phyloP scores from a whole-genome alignment of 495 filamentous ascomycete species.

The Symbiotaphrina buchneri region DNA sequence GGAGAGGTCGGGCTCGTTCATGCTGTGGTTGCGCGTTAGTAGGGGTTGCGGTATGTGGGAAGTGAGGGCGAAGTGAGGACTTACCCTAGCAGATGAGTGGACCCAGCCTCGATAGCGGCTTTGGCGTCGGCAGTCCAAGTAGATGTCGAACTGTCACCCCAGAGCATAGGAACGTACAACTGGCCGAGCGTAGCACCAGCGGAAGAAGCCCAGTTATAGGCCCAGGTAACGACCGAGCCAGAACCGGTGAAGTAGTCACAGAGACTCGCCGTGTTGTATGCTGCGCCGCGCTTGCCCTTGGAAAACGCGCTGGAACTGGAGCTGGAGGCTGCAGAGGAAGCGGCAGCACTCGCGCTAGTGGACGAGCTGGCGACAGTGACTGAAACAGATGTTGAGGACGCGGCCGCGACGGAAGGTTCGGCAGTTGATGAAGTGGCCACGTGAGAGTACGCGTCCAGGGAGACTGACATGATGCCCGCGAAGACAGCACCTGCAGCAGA shows the following conservation, averaged over 20 bases:
- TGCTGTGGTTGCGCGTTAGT: conserved; percentile 10
- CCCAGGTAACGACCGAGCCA: conserved; percentile 32
- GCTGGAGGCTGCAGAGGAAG: too few relatives aligned
- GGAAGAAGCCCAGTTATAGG: conserved; percentile 57
- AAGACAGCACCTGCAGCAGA: too few relatives aligned
- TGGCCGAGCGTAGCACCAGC: conserved; percentile 14
- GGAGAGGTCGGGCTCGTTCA: conserved; percentile 70
- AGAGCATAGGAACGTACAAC: conserved; percentile 57
- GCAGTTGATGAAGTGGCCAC: too few relatives aligned
- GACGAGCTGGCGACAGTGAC: too few relatives aligned
- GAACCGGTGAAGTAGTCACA: conserved; percentile 22
- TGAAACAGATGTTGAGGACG: too few relatives aligned
- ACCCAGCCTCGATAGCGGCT: conserved; percentile 31
- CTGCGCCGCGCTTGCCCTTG: conserved; percentile 51
- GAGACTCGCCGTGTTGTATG: conserved; percentile 47
- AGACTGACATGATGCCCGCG: too few relatives aligned
- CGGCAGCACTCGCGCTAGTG: too few relatives aligned
- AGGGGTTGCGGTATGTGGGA: neutral
- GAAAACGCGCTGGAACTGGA: too few relatives aligned
- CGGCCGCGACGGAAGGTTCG: too few relatives aligned
- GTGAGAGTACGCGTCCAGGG: too few relatives aligned
- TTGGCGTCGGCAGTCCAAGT: conserved; percentile 36
- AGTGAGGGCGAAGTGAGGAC: neutral
- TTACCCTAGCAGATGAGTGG: conserved; percentile 33
- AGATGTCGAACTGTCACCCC: conserved; percentile 30